Conservation (phyloP, 139 green algal species). For the Picochlorum sp. region DNA sequence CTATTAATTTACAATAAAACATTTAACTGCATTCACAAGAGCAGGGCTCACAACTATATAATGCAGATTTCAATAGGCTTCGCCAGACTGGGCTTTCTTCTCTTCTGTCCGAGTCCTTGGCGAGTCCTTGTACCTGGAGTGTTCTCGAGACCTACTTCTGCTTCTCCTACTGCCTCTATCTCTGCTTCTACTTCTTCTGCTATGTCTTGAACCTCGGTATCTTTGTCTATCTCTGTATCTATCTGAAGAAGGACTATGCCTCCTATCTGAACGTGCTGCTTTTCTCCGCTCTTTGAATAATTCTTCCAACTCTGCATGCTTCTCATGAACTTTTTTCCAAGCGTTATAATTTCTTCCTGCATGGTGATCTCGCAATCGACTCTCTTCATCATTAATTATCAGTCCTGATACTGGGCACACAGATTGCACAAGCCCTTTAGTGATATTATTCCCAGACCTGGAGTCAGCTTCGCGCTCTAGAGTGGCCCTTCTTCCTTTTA, state of each 20-base stretch:
- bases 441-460: slow-evolving; percentile 14
- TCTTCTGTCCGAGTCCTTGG: neutral
- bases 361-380: slow-evolving; percentile 33
- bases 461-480: slow-evolving; percentile 15
- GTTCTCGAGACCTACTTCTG: neutral
- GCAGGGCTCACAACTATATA: no score
- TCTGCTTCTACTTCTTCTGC: neutral
- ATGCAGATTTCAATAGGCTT: neutral
- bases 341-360: slow-evolving; percentile 34
- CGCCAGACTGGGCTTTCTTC: neutral
- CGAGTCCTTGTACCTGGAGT: neutral
- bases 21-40: no score
- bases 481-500: slow-evolving; percentile 9
- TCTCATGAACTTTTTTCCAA: slow-evolving; percentile 26
- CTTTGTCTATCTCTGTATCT: neutral
- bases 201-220: neutral
- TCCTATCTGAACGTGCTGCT: neutral
- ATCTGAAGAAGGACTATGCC: neutral
- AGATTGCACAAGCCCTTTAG: slow-evolving; percentile 17
- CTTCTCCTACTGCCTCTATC: neutral
- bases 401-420: slow-evolving; percentile 34
- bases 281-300: neutral
- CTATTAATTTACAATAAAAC: no score
- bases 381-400: slow-evolving; percentile 44
- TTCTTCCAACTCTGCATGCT: neutral